These are phyloP conservation scores for Punica granatum DNA, from an alignment of 345 rosid species.

Conservation along the genomic window DNA sequence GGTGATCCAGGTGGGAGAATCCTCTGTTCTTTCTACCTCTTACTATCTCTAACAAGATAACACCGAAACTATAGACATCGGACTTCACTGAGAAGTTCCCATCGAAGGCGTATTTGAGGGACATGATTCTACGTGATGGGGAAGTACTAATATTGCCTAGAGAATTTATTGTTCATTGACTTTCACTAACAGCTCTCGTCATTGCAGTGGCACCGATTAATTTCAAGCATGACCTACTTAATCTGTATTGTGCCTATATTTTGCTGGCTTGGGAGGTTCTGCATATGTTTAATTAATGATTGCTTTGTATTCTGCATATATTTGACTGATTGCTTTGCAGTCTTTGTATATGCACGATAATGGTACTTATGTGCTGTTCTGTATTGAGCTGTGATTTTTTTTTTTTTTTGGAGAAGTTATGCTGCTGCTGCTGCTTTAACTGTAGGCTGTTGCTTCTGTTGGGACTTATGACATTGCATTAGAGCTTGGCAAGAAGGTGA, in stretches of 20 bases:
- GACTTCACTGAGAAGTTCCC: constrained; percentile 37
- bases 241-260: background rate
- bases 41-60: constrained; percentile 34
- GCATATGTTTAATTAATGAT: background rate
- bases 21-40: constrained; percentile 44
- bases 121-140: no score
- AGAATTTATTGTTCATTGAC: background rate
- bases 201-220: background rate
- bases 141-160: background rate
- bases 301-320: no score
- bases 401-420: no score
- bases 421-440: constrained; percentile 6
- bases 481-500: constrained; percentile 85
- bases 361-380: background rate
- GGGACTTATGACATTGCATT: constrained; percentile 86
- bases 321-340: background rate
- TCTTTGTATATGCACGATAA: background rate
- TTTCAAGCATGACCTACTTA: no score
- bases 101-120: constrained; percentile 22
- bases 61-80: constrained; percentile 45
- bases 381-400: no score
- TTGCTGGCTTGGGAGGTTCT: background rate
- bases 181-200: background rate
- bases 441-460: constrained; percentile 75
- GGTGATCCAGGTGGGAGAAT: constrained; percentile 20